phyloP scores from a whole-genome alignment of 257 asterid species.

The Solanum ahanhuiri region DNA sequence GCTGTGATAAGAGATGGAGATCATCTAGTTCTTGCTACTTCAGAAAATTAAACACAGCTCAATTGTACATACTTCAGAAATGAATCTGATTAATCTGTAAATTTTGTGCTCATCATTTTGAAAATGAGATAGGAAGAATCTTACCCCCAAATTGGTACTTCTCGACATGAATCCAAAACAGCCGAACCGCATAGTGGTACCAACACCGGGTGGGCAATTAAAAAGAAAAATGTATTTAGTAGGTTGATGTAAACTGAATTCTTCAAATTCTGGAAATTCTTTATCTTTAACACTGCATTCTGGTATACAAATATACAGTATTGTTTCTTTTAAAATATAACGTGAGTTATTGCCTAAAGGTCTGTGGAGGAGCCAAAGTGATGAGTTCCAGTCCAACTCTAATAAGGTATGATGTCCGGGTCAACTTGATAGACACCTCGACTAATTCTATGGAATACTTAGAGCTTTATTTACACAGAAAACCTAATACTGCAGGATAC shows the following conservation, averaged over 20 bases:
- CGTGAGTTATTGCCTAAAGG: background rate
- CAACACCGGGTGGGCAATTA: background rate
- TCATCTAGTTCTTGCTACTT: conserved; percentile 41
- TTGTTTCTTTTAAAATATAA: background rate
- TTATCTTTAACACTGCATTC: background rate
- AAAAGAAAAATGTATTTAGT: background rate
- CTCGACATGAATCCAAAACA: background rate
- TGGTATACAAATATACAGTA: background rate
- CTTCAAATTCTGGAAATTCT: background rate
- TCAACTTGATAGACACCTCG: background rate
- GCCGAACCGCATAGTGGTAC: background rate
- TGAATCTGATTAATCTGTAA: background rate
- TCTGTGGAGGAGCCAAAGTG: background rate
- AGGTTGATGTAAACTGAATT: background rate
- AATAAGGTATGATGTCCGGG: background rate
- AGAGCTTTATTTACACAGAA: background rate
- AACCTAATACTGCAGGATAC: background rate
- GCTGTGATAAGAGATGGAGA: conserved; percentile 62
- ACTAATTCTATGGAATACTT: background rate
- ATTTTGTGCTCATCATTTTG: background rate
- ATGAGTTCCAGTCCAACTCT: background rate
- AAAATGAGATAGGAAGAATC: background rate
- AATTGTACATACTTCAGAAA: background rate
- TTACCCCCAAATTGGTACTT: background rate
- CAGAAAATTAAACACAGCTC: background rate